phyloP scores from a whole-genome alignment of 2,329 filamentous ascomycete species.

The Phialophora chinensis region DNA sequence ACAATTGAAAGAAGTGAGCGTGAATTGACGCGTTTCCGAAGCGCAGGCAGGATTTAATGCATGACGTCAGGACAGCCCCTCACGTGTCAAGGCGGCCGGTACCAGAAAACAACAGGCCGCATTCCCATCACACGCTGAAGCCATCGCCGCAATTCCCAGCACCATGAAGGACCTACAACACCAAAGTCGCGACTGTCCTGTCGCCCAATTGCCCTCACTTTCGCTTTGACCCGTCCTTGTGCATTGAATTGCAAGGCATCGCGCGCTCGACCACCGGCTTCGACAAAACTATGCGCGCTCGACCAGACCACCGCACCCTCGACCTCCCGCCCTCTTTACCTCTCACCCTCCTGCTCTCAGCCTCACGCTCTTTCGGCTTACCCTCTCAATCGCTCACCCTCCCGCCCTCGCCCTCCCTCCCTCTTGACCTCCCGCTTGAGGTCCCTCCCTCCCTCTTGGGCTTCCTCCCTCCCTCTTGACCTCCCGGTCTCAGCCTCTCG shows the following conservation, averaged over 20 bases:
- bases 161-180: background rate
- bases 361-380: too few relatives aligned
- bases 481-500: too few relatives aligned
- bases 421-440: too few relatives aligned
- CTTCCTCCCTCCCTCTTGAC: too few relatives aligned
- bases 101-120: background rate
- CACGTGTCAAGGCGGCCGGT: background rate
- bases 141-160: too few relatives aligned
- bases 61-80: too few relatives aligned
- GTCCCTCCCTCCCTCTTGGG: too few relatives aligned
- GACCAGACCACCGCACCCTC: too few relatives aligned
- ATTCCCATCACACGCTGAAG: background rate
- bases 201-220: background rate
- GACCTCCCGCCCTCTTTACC: background rate
- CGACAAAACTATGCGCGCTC: too few relatives aligned
- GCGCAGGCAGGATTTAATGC: too few relatives aligned
- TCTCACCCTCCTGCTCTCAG: background rate
- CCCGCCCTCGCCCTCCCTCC: background rate
- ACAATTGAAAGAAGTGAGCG: too few relatives aligned
- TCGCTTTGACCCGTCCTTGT: background rate
- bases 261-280: background rate
- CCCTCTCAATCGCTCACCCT: background rate
- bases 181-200: background rate
- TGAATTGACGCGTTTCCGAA: too few relatives aligned
- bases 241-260: background rate